Percentiles rank a stretch among this genome's conserved stretches.
phyloP scores from a whole-genome alignment of 2,329 filamentous ascomycete genomes.

The Alternaria rosae region DNA sequence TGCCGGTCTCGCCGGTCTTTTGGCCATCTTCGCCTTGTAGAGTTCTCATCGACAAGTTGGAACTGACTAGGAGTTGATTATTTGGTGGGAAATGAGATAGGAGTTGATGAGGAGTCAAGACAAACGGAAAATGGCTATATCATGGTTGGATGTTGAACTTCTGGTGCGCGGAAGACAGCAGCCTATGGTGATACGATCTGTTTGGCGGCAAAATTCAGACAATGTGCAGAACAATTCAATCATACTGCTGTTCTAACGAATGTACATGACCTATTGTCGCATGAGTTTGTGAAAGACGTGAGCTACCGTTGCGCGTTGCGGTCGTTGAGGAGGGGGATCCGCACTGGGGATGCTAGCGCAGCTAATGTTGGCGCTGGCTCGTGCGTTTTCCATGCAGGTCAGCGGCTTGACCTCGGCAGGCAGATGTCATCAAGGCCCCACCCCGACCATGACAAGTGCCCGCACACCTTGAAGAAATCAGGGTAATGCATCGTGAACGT shows the following conservation, averaged over 20 bases:
- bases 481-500: neutral
- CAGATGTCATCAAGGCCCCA: slow-evolving; percentile 14
- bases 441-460: slow-evolving; percentile 7
- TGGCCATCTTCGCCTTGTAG: slow-evolving; percentile 51
- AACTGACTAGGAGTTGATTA: neutral
- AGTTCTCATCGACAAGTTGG: slow-evolving; percentile 5
- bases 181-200: neutral
- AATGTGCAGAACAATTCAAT: neutral
- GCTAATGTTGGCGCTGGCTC: slow-evolving; percentile 16
- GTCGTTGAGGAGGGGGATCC: slow-evolving; percentile 11
- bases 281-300: neutral
- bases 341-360: slow-evolving; percentile 14
- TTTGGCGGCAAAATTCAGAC: neutral
- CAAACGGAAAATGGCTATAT: neutral
- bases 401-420: slow-evolving; percentile 19
- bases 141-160: neutral
- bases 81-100: neutral
- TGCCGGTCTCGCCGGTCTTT: slow-evolving; percentile 47
- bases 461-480: slow-evolving; percentile 1
- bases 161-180: neutral
- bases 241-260: neutral
- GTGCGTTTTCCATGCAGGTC: slow-evolving; percentile 19
- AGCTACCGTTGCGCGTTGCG: neutral
- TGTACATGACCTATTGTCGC: neutral
- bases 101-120: slow-evolving; percentile 1